Evolutionary conservation across 2,329 filamentous ascomycete species (phyloP).

Genomic region (Penicillium sp.): DNA sequence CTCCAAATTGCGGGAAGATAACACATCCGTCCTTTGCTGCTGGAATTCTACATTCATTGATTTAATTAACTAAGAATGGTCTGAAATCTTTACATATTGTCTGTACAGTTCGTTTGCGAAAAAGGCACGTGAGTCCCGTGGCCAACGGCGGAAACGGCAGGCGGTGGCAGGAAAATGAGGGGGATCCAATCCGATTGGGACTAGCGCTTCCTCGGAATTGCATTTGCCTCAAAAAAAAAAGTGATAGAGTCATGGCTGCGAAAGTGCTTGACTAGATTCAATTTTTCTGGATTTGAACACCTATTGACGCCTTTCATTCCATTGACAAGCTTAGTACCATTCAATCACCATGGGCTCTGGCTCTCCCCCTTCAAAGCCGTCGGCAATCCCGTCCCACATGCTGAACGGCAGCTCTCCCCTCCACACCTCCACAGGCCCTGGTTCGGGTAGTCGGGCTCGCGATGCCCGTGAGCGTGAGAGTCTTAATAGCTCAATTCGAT

Average conservation of each 20-base stretch:
- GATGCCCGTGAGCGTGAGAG: conserved; percentile 53
- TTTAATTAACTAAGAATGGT: too few species aligned
- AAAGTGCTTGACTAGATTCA: too few species aligned
- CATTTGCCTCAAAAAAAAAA: conserved; percentile 12
- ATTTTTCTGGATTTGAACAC: too few species aligned
- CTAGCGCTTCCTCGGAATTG: conserved; percentile 11
- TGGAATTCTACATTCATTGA: too few species aligned
- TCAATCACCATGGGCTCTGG: conserved; percentile 42
- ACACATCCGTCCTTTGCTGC: too few species aligned
- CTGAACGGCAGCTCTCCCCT: conserved; percentile 52
- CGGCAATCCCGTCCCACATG: conserved; percentile 53
- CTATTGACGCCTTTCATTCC: too few species aligned
- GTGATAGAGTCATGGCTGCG: conserved; percentile 3
- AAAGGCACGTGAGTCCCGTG: too few species aligned
- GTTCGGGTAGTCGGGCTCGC: conserved; percentile 31
- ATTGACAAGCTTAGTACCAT: not conserved
- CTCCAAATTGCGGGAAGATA: too few species aligned
- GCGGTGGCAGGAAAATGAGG: conserved; percentile 11
- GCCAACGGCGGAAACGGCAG: conserved; percentile 3
- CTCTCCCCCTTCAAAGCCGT: conserved; percentile 44
- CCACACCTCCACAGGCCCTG: conserved; percentile 38
- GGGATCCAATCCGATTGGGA: conserved; percentile 2
- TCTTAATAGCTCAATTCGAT: conserved; percentile 54
- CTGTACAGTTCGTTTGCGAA: too few species aligned
- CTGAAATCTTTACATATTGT: too few species aligned